phyloP scores from a whole-genome alignment of 2,329 filamentous ascomycete genomes.

The Sporothrix schenckii region DNA sequence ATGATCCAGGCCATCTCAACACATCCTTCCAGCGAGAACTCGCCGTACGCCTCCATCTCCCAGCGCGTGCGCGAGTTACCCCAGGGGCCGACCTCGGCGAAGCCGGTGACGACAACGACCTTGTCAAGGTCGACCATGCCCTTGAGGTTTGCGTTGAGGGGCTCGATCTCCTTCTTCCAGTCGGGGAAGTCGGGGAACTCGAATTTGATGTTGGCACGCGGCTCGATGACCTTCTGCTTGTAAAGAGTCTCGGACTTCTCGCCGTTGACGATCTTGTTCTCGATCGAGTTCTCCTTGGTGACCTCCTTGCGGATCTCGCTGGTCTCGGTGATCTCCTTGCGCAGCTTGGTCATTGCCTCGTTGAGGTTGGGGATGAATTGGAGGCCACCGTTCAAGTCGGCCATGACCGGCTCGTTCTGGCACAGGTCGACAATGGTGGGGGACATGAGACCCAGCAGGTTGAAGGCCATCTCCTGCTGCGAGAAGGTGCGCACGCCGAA shows the following conservation, averaged over 20 bases:
- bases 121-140: conserved; percentile 99
- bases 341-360: conserved; percentile 87
- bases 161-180: conserved; percentile 88
- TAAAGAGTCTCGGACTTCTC: conserved; percentile 89
- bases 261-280: conserved; percentile 97
- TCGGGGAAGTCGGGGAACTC: conserved; percentile 89
- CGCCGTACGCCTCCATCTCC: conserved; percentile 98
- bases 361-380: conserved; percentile 98
- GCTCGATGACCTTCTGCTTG: conserved; percentile 91
- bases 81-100: conserved; percentile 95
- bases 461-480: conserved; percentile 99
- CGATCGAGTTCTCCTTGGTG: conserved; percentile 91
- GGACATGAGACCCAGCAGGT: conserved; percentile 93
- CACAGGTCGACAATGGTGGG: conserved; percentile 92
- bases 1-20: conserved; percentile 99
- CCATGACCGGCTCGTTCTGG: conserved; percentile 93
- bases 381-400: conserved; percentile 94
- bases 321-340: conserved; percentile 92
- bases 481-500: conserved; percentile 98
- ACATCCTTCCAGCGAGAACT: conserved; percentile 96
- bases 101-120: conserved; percentile 96
- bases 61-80: conserved; percentile 96
- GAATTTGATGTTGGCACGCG: conserved; percentile 96
- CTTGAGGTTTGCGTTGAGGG: conserved; percentile 84
- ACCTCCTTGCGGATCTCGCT: conserved; percentile 92